These are phyloP conservation scores for Fusarium buharicum DNA, from an alignment of 2,329 filamentous ascomycete species.

Conservation along the genomic window DNA sequence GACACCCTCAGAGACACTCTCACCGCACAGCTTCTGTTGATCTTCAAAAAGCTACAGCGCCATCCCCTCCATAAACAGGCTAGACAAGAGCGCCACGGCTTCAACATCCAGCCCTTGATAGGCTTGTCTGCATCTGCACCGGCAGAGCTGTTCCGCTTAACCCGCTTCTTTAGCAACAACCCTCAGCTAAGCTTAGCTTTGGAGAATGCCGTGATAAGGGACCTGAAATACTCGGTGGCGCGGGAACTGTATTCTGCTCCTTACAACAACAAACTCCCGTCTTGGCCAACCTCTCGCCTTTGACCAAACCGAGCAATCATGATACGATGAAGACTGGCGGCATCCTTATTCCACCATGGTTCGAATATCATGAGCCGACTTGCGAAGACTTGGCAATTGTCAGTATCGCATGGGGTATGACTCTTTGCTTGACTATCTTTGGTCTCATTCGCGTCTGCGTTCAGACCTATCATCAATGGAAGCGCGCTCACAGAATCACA, in stretches of 20 bases:
- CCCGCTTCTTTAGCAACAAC: conserved; percentile 16
- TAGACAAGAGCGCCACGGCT: conserved; percentile 29
- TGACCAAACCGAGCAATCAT: conserved; percentile 19
- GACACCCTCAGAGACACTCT: background rate
- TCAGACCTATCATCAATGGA: conserved; percentile 50
- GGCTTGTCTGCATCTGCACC: conserved; percentile 17
- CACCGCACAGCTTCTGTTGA: background rate
- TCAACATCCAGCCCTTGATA: conserved; percentile 20
- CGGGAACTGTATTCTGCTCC: conserved; percentile 15
- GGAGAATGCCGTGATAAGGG: conserved; percentile 18
- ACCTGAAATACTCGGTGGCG: conserved; percentile 18
- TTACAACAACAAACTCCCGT: conserved; percentile 10
- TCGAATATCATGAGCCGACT: conserved; percentile 32
- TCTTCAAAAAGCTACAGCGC: conserved; percentile 5
- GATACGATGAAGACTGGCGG: conserved; percentile 37
- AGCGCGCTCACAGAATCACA: conserved; percentile 48
- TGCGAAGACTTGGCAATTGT: conserved; percentile 49
- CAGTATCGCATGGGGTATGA: conserved; percentile 52
- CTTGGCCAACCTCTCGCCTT: background rate
- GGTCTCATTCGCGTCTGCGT: conserved; percentile 49
- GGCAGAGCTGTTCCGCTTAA: conserved; percentile 21
- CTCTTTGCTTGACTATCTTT: conserved; percentile 51
- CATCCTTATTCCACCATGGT: conserved; percentile 43
- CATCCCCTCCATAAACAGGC: conserved; percentile 20
- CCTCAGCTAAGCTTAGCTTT: background rate